Conservation (phyloP, 1,284 basidiomycete species). For the Rhodotorula sp. region DNA sequence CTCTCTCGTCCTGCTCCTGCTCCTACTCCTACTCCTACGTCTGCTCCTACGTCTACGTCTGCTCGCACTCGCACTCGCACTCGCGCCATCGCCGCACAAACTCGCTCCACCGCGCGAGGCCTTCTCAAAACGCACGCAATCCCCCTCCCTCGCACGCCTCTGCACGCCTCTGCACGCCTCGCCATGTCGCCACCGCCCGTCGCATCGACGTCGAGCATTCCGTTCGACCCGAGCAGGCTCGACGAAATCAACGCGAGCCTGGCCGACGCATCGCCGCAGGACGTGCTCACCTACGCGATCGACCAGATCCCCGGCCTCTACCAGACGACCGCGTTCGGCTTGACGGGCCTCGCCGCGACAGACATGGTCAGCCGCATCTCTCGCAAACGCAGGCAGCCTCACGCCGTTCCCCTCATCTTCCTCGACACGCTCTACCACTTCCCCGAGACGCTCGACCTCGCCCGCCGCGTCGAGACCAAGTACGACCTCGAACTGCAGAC, state of each 20-base stretch:
- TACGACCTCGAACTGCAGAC: conserved; percentile 74
- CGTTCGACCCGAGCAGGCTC: conserved; percentile 48
- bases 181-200: neutral
- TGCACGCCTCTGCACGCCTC: too few species aligned
- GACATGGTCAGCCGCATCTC: conserved; percentile 85
- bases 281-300: conserved; percentile 79
- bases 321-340: conserved; percentile 86
- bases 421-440: conserved; percentile 98
- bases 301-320: conserved; percentile 58
- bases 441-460: conserved; percentile 82
- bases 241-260: conserved; percentile 70
- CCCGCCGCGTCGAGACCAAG: conserved; percentile 70
- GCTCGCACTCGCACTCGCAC: too few species aligned
- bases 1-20: neutral
- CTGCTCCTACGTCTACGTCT: too few species aligned
- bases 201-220: neutral
- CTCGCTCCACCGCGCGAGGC: neutral
- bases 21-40: too few species aligned
- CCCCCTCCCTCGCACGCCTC: too few species aligned
- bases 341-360: conserved; percentile 84
- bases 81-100: too few species aligned
- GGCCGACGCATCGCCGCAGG: conserved; percentile 66
- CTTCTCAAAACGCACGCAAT: neutral
- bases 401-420: conserved; percentile 66
- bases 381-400: conserved; percentile 43